phyloP scores from a whole-genome alignment of 2,329 filamentous ascomycete species.

The Aspergillus awamori region DNA sequence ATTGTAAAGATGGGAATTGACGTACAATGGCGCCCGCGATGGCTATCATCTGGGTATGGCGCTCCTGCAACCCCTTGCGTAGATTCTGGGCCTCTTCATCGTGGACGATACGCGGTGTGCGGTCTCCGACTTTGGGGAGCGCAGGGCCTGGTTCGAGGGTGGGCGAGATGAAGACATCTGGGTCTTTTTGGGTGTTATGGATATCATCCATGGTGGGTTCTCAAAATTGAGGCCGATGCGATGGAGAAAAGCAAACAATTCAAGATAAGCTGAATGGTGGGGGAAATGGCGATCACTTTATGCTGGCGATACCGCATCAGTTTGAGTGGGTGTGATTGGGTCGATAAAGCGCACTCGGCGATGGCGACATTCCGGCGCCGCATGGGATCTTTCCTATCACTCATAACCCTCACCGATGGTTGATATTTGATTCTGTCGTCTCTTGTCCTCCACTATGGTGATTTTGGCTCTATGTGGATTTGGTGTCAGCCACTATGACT shows the following conservation, averaged over 20 bases:
- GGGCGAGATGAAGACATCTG: neutral
- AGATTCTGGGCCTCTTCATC: constrained; percentile 54
- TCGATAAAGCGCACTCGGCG: neutral
- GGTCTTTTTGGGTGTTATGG: neutral
- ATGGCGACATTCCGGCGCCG: neutral
- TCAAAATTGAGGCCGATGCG: neutral
- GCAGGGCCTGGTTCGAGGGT: neutral
- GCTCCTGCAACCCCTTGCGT: constrained; percentile 47
- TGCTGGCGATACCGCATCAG: neutral
- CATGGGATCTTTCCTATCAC: neutral
- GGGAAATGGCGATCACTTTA: neutral
- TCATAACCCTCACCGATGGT: neutral
- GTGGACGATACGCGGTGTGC: constrained; percentile 25
- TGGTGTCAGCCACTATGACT: too few relatives aligned
- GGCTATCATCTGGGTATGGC: constrained; percentile 50
- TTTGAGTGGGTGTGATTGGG: neutral
- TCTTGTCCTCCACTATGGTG: too few relatives aligned
- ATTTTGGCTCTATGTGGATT: too few relatives aligned
- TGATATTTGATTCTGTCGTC: too few relatives aligned
- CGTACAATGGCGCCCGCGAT: constrained; percentile 49
- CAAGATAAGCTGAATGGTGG: neutral
- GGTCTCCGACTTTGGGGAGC: neutral
- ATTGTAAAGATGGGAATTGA: neutral
- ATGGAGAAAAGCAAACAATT: neutral
- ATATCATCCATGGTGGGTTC: neutral